These are phyloP conservation scores for Mortierella sp. DNA, from an alignment of 371 early-diverging fungal species.

Conservation along the genomic window DNA sequence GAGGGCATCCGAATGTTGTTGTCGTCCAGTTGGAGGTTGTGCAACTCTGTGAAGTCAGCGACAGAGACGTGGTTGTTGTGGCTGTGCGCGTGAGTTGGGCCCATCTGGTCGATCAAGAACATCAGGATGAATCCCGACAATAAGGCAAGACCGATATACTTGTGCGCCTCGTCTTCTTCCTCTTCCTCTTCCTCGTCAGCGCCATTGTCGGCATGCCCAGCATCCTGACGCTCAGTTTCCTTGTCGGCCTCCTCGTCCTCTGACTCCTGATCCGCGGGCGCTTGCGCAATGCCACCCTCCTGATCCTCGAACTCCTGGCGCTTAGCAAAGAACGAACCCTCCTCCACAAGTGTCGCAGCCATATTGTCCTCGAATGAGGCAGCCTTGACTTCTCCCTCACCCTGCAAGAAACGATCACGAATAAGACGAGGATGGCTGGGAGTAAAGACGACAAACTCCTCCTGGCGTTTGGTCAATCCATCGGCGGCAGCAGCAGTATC, in stretches of 20 bases:
- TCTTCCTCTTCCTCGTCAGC: constrained; percentile 38
- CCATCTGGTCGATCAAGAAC: constrained; percentile 89
- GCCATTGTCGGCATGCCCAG: constrained; percentile 4
- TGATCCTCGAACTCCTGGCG: constrained; percentile 33
- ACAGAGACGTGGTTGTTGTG: constrained; percentile 57
- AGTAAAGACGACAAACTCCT: constrained; percentile 19
- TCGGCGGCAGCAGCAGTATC: constrained; percentile 11
- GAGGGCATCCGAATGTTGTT: constrained; percentile 58
- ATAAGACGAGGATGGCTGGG: constrained; percentile 23
- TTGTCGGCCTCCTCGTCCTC: constrained; percentile 8
- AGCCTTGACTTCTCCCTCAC: neutral
- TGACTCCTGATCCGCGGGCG: constrained; percentile 35
- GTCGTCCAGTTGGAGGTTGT: constrained; percentile 45
- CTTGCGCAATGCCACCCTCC: constrained; percentile 18
- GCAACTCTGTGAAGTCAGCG: constrained; percentile 55
- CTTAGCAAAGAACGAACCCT: constrained; percentile 16
- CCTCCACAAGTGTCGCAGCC: constrained; percentile 25
- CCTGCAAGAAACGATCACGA: constrained; percentile 31
- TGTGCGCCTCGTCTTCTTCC: constrained; percentile 63
- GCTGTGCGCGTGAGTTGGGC: constrained; percentile 67
- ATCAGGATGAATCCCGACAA: constrained; percentile 90
- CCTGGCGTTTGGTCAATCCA: constrained; percentile 22
- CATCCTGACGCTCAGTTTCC: constrained; percentile 6
- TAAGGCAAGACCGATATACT: constrained; percentile 84
- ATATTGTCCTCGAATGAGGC: constrained; percentile 42